Evolutionary conservation across 805 yeast species (phyloP), one percentile per base, ranked within the genome.

Genomic region (Kodamaea kaohsiungensis): DNA sequence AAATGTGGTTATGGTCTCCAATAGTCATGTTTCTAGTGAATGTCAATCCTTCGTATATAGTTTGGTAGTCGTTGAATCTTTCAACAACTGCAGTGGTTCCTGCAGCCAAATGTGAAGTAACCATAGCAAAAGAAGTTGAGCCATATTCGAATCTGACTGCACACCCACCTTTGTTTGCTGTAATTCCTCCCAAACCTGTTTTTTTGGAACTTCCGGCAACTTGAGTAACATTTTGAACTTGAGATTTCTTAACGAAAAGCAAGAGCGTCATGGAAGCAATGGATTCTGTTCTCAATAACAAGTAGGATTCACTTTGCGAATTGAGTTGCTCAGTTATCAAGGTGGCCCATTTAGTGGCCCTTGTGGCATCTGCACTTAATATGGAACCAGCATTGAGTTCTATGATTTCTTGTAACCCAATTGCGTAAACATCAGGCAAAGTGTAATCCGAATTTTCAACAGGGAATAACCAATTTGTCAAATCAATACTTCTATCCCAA

Each of bases 161-260:
- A 56, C 92, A 96, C 3, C 96, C 97, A 46, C 99, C 99, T 69
- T 93, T 93, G 68, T 95, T 93, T 15, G 98, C 99, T 0, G 98
- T 84, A 74, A 95, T 93, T 46, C 99, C 99, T 39, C 98, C 97
- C 52, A 95, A 75, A 0, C 98, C 99, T 0, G 98, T 93, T 70
- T 93, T 93, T 63, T 92, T 93, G 10, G 89, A 82, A n/a, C 92
- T 82, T n/a, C 98, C 98, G 61, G 91, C 92, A 4, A 95, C 97
- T 63, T 88, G 87, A 12, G 89, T 88, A 3, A 95, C 85, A 42
- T 70, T 54, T 8, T 57, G 71, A 3, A 81, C 64, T 53, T 83
- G 81, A 1, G 75, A 67, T 43, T 82, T 82, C 56, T 82, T 83
- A 4, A 86, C 82, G 66, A 86, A 87, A 49, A 88, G 77, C 45